These are phyloP conservation scores for Asterionellopsis glacialis DNA, from an alignment of 108 stramenopile genomes.

Conservation along the genomic window DNA sequence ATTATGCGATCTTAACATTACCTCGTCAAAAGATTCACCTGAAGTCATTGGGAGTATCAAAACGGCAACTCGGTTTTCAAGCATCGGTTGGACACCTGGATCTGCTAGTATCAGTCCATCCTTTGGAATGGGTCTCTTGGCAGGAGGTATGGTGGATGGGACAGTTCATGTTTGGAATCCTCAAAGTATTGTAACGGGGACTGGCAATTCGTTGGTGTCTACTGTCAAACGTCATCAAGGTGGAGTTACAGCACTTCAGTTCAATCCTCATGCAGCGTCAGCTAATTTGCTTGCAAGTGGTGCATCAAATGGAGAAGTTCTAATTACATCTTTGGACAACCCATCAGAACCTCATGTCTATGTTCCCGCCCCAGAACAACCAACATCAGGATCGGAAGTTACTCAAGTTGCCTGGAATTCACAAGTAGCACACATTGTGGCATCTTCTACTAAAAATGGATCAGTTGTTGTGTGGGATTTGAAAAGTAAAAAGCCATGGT, in stretches of 20 bases:
- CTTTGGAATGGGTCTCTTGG: conserved; percentile 73
- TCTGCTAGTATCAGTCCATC: conserved; percentile 7
- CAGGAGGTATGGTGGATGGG: conserved; percentile 96
- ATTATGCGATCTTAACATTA: conserved; percentile 65
- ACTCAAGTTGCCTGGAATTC: conserved; percentile 92
- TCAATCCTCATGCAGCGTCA: conserved; percentile 70
- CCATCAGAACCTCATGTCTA: conserved; percentile 34
- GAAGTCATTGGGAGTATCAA: conserved; percentile 67
- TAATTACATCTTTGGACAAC: conserved; percentile 50
- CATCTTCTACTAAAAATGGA: conserved; percentile 82
- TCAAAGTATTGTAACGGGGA: conserved; percentile 35
- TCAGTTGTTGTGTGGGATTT: conserved; percentile 93
- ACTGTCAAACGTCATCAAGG: conserved; percentile 38
- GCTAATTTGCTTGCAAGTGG: conserved; percentile 80
- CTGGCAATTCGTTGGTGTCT: conserved; percentile 27
- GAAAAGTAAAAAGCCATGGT: conserved; percentile 92
- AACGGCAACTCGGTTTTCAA: conserved; percentile 67
- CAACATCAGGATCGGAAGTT: conserved; percentile 74
- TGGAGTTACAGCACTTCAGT: conserved; percentile 80
- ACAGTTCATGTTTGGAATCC: conserved; percentile 90
- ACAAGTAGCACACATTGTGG: conserved; percentile 93
- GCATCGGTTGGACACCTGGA: conserved; percentile 48
- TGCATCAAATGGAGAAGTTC: conserved; percentile 74
- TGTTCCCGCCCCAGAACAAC: conserved; percentile 21
- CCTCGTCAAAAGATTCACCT: conserved; percentile 8